phyloP scores from a whole-genome alignment of 176 grass and related monocot species.

The bread wheat (Triticum aestivum) region IWGSC_CS_RefSeq_v2.1 NC_057804.1:98395991-98396490 shows the following conservation, averaged over 20 bases:
- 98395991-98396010: background rate
- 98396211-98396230: background rate
- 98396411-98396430: background rate
- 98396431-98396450: slow-evolving; percentile 1
- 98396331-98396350: slow-evolving; percentile 14
- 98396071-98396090: background rate
- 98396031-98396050: background rate
- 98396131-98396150: background rate
- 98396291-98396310: background rate
- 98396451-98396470: background rate
- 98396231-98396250: background rate
- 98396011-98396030: background rate
- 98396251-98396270: background rate
- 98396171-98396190: background rate
- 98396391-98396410: background rate
- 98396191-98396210: slow-evolving; percentile 27
- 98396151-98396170: background rate
- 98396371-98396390: background rate
- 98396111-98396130: background rate
- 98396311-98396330: slow-evolving; percentile 31
- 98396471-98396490: background rate
- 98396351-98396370: background rate
- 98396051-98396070: background rate
- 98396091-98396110: background rate
- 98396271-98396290: background rate